phyloP scores from a whole-genome alignment of 164 flowering plant genomes.

The Platanus orientalis region DNA sequence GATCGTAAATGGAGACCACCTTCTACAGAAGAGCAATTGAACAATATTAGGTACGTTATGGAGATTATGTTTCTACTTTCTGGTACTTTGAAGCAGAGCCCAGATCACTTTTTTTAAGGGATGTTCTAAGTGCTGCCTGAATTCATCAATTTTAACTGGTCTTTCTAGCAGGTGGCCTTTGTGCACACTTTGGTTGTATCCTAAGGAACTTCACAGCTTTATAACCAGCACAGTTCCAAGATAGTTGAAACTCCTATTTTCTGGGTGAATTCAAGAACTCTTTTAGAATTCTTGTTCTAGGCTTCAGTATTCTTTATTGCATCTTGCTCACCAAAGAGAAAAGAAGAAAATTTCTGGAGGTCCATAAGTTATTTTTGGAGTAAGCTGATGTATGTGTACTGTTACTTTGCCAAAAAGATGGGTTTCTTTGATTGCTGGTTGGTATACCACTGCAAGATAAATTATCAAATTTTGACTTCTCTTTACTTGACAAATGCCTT shows the following conservation, averaged over 20 bases:
- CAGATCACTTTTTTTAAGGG: not conserved
- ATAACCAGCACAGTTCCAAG: not conserved
- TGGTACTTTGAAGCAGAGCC: not conserved
- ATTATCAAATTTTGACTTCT: not conserved
- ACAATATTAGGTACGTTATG: constrained; percentile 3
- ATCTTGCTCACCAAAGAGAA: not conserved
- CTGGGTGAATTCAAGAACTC: not conserved
- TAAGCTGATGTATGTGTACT: no score
- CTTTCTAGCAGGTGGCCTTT: not conserved
- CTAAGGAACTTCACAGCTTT: not conserved
- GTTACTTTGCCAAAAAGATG: not conserved
- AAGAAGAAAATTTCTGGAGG: not conserved
- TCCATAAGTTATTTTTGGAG: no score
- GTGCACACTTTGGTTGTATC: not conserved
- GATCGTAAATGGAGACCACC: constrained; percentile 85
- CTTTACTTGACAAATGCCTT: not conserved
- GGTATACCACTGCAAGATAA: not conserved
- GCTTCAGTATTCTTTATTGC: not conserved
- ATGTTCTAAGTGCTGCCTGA: not conserved
- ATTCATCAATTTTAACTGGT: not conserved
- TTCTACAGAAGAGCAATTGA: constrained; percentile 38
- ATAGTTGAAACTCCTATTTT: not conserved
- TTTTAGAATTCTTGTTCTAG: not conserved
- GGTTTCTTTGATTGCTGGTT: not conserved
- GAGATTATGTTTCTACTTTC: not conserved